These are phyloP conservation scores for Murraya koenigii DNA, from an alignment of 345 rosid species.

Conservation along the genomic window DNA sequence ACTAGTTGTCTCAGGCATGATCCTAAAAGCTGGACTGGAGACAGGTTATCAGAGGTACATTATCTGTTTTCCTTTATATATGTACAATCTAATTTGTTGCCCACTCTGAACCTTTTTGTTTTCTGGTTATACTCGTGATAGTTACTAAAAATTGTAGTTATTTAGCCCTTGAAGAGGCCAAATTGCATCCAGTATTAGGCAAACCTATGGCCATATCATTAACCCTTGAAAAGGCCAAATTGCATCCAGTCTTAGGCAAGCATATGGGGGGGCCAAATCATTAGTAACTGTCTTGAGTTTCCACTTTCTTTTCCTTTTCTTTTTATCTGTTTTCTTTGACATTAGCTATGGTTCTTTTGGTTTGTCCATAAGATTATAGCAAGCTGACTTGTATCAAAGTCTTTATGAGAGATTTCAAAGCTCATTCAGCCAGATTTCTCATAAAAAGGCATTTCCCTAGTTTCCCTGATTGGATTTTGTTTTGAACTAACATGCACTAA, in stretches of 20 bases:
- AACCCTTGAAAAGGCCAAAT: neutral
- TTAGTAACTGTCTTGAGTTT: neutral
- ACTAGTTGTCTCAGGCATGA: slow-evolving; percentile 85
- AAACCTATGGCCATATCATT: neutral
- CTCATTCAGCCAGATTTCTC: neutral
- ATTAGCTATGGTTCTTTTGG: neutral
- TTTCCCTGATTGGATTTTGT: neutral
- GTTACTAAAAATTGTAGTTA: neutral
- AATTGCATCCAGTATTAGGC: neutral
- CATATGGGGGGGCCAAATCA: neutral
- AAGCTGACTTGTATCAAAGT: neutral
- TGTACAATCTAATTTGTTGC: slow-evolving; percentile 7
- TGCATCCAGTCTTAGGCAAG: neutral
- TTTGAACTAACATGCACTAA: too few species aligned
- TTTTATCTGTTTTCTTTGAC: neutral
- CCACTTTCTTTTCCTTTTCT: neutral
- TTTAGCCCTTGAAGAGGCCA: neutral
- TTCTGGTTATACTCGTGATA: neutral
- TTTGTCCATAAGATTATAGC: neutral
- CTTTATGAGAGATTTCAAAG: neutral
- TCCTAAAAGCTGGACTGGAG: slow-evolving; percentile 72
- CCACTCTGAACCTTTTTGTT: slow-evolving; percentile 6
- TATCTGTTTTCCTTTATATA: neutral
- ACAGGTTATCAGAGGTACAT: slow-evolving; percentile 85
- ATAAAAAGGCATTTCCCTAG: neutral